Evolutionary conservation across 805 yeast species (phyloP), one percentile per base, ranked within the genome.

Genomic region (Cyberlindnera euphorbiae): DNA sequence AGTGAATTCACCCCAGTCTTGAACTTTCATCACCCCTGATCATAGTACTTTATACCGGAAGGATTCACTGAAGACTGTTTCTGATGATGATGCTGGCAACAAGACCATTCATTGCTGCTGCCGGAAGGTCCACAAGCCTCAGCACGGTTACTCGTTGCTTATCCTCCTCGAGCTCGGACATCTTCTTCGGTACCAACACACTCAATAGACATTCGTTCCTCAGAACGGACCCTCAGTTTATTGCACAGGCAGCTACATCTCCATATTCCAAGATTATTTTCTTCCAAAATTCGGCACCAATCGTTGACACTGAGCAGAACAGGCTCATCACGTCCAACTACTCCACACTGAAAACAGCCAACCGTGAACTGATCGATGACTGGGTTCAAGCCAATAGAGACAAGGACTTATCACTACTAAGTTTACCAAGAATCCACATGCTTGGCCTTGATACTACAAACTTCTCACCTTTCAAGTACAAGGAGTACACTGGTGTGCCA

Each of bases 401-500:
- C 3, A 39, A 41, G 21, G 26, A 45, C 3, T 5, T 7, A 2
- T 24, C 30, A 4, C 28, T 52, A 21, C 9, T 36, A 1, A 22
- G 39, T 2, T 38, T 44, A 5, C 56, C 57, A 12, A 30, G 38
- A 7, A 41, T 56, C 8, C 53, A 55, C 34, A 69, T 70, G 45
- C 45, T 73, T 28, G 79, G 79, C 1, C 35, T 73, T 8, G 60
- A 65, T 25, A 59, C 65, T 33, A 42, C 62, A 8, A n/a, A 19
- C 8, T 64, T 60, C 32, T 55, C 59, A 15, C 64, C 62, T 28
- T 62, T 71, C 44, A 65, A 60, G 37, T 64, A 67, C 49, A 68
- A 67, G 32, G 67, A 70, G 16, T 75, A 77, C 53, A 62, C 64
- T 23, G 89, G 89, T 4, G 63, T 69, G 5, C 87, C 90, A 4